Percentiles rank a stretch among this genome's conserved stretches.
Evolutionary conservation across 176 grass and related monocot species (phyloP).

Genomic region (Phragmites australis): DNA sequence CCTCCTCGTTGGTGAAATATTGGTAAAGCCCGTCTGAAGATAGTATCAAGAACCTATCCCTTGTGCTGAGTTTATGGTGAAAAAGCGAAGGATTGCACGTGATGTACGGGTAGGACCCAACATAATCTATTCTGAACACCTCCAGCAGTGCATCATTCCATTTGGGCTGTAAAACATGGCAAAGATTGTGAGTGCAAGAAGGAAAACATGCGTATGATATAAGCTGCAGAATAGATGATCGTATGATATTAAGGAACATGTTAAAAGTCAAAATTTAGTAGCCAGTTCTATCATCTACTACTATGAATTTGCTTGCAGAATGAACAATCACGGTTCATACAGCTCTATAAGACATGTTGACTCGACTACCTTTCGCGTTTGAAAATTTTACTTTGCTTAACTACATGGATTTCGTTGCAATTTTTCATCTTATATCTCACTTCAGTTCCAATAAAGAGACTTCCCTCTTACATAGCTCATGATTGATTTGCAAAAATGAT

Average conservation of each 20-base stretch:
- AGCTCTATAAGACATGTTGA: background rate
- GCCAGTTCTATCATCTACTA: too few species aligned
- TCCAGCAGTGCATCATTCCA: slow-evolving; percentile 90
- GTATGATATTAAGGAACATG: too few species aligned
- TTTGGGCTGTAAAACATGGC: slow-evolving; percentile 70
- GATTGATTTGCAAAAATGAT: slow-evolving; percentile 23
- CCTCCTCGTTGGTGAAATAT: slow-evolving; percentile 96
- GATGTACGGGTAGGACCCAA: slow-evolving; percentile 83
- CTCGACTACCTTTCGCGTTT: background rate
- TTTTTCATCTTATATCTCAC: slow-evolving; percentile 26
- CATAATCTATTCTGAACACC: slow-evolving; percentile 93
- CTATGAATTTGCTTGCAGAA: too few species aligned
- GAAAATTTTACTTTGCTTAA: slow-evolving; percentile 4
- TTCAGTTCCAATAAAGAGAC: slow-evolving; percentile 35
- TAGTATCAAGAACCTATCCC: slow-evolving; percentile 88
- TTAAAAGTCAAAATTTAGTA: slow-evolving; percentile 3
- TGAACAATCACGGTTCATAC: too few species aligned
- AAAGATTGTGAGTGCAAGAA: slow-evolving; percentile 6
- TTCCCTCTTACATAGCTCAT: slow-evolving; percentile 18
- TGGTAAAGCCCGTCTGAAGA: slow-evolving; percentile 98
- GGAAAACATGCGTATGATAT: background rate
- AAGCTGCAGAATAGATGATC: background rate
- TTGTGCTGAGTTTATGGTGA: slow-evolving; percentile 68
- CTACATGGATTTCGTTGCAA: background rate
- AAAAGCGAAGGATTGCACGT: slow-evolving; percentile 81